Evolutionary conservation across 2,329 filamentous ascomycete genomes (phyloP).

Genomic region (Phialophora expanda): DNA sequence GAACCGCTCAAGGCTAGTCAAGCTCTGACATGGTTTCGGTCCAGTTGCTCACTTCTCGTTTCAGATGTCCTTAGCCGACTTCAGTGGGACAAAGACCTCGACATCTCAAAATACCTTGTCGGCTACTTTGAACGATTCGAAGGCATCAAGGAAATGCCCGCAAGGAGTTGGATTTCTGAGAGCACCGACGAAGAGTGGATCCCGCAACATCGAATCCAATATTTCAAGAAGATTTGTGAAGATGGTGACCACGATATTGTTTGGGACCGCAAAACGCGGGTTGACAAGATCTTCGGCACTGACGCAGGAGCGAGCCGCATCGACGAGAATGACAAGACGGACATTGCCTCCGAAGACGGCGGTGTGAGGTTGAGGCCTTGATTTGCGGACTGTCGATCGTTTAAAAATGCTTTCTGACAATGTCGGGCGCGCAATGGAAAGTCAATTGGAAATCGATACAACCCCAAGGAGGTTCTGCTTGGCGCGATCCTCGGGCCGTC

Average conservation of each 20-base stretch:
- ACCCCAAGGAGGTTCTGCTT: constrained; percentile 3
- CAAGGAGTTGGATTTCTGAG: constrained; percentile 60
- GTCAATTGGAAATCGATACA: neutral
- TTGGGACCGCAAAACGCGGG: constrained; percentile 57
- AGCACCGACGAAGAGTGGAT: constrained; percentile 63
- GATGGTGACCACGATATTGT: constrained; percentile 48
- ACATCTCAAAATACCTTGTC: constrained; percentile 55
- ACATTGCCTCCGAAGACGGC: constrained; percentile 19
- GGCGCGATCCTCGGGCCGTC: neutral
- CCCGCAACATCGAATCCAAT: constrained; percentile 59
- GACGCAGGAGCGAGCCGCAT: constrained; percentile 4
- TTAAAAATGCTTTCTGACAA: neutral
- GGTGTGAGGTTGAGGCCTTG: constrained; percentile 15
- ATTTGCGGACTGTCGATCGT: neutral
- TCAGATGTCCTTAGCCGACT: constrained; percentile 56
- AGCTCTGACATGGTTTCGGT: neutral
- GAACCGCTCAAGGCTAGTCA: constrained; percentile 34
- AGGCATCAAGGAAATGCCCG: constrained; percentile 54
- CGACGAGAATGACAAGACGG: constrained; percentile 10
- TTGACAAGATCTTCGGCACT: constrained; percentile 54
- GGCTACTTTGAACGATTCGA: constrained; percentile 61
- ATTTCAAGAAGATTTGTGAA: constrained; percentile 49
- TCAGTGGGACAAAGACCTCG: constrained; percentile 56
- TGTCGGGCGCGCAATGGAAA: neutral
- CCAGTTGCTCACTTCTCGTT: neutral